Evolutionary conservation across 2,329 filamentous ascomycete species (phyloP), one percentile per base, ranked within the genome.

Genomic region (Sclerotiophoma versabilis): DNA sequence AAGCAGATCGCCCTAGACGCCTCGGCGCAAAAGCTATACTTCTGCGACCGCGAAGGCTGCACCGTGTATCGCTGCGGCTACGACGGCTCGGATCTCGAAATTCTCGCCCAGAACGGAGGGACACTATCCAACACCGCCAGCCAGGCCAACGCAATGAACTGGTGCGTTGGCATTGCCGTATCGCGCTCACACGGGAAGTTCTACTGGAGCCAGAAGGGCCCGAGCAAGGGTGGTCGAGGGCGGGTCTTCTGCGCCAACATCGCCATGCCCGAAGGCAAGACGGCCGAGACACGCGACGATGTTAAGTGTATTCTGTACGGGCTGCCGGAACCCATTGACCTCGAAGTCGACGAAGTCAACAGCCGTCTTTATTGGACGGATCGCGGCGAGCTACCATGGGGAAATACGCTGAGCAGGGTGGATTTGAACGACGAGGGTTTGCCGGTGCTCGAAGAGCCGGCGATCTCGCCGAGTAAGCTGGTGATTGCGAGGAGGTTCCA

Each of bases 171-270:
- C 1, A 76, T 87, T 32, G 68, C 80, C 0, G 74, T 87, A 0
- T 77, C 79, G 3, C 70, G 71, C 0, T 54, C 67, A 0, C 69
- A 71, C 1, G 76, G 77, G 12, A 76, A 79, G 34, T 74, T 87
- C 38, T 87, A 82, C 75, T 87, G 84, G 84, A 83, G 81, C 0
- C 84, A 87, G 45, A 87, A 87, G 61, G 84, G 85, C 0, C 71
- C 76, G 0, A 77, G 79, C 3, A 87, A 86, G 65, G 77, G 75
- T 0, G 71, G 69, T 1, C 64, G 77, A 33, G 85, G 85, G 0
- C 76, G 80, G 3, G 84, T 87, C 36, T 83, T 83, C 64, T 70
- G 75, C 4, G 83, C 84, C 0, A 71, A 80, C 1, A 61, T 72
- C 0, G 80, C 84, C 32, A 71, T 82, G 23, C 73, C 77, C 44